Base-by-base conservation (phyloP, 1,139 yeast genomes). In the Ashbya aceris region DNA sequence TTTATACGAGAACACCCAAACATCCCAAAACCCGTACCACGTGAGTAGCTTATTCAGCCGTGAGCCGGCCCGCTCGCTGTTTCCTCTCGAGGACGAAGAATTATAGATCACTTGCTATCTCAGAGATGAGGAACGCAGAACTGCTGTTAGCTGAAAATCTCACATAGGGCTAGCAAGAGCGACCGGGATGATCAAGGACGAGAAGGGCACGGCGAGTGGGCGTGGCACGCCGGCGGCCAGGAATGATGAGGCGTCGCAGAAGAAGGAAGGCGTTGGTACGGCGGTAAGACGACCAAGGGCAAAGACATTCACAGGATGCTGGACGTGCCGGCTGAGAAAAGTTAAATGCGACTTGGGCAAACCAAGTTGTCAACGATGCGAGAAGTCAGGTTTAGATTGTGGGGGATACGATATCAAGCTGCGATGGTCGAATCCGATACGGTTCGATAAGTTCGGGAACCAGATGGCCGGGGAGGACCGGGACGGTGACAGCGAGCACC, bases 341-440 rank as follows among this genome's bases (percentile, higher is more conserved):
- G 74, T 78, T 45, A 76, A 75, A 45, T 78, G 84, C 56, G 83
- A 77, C 54, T 59, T 74, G 40, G 64, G 67, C 11, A 67, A 67
- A 45, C 84, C 84, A 0, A 52, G 61, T 6, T 78, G 84, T 56
- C 51, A 56, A 29, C 64, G 77, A 40, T 78, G 84, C 51, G 66
- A 62, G 43, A 72, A 70, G 50, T 69, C 78, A 2, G 77, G 80
- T 1, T 57, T 82, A 20, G 66, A 69, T 4, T 86, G 96, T 56
- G 86, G 83, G 28, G 96, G 96, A 0, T 86, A 85, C 55, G 85
- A 78, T 46, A 80, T 86, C 48, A 83, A 82, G 49, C 71, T 86
- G 26, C 68, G 87, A 48, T 86, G 96, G 96, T 75, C 83, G 8
- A 64, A 64, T 17, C 78, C 83, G 2, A 64, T 77, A 5, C 60